Base-by-base conservation (phyloP, 1,284 basidiomycete species). In the Fistulinella cinereoalba region DNA sequence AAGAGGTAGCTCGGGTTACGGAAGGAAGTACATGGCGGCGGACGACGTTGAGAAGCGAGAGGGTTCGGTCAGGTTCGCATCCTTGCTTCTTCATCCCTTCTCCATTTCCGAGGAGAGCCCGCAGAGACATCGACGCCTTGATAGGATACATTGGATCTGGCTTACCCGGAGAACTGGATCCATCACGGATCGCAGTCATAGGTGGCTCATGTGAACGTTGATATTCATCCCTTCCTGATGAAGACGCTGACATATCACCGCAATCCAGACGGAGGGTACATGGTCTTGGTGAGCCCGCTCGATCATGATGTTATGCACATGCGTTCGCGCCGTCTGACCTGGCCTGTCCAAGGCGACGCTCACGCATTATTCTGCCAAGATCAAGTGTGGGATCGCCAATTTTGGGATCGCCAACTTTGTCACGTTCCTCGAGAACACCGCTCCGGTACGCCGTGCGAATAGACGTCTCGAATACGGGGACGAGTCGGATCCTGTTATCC, bases 1-100 rank as follows among this genome's bases (percentile, higher is more conserved):
- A 22, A 62, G 68, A 37, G 70, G 68, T 36, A 71, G 69, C 42
- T 60, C 56, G 3, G 69, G 68, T 32, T 71, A 71, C 44, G 70
- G 68, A 32, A 69, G 54, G 50, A 60, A 48, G 37, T 71, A 70
- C 47, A 55, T 69, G 57, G 52, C 62, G 8, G 51, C 56, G 19
- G 70, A 71, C 46, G 68, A 70, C 24, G 64, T 71, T 4, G 56
- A 63, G 52, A 71, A 71, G 46, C 66, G 68, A 16, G 70, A 71
- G 49, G 66, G 69, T 51, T 52, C 70, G 1, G 68, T 70, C 46
- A 69, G 61, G 69, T 70, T 36, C 44, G 54, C n/a, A n/a, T n/a
- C 39, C 3, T 37, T 38, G 15, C 12, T 5, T 21, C 11, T 29
- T 13, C 6, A 16, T 45, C 33, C 3, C 13, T 15, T 40, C n/a